Evolutionary conservation across 495 filamentous ascomycete genomes (phyloP), one percentile per base, ranked within the genome.

Genomic region (Neurospora sublineolata): DNA sequence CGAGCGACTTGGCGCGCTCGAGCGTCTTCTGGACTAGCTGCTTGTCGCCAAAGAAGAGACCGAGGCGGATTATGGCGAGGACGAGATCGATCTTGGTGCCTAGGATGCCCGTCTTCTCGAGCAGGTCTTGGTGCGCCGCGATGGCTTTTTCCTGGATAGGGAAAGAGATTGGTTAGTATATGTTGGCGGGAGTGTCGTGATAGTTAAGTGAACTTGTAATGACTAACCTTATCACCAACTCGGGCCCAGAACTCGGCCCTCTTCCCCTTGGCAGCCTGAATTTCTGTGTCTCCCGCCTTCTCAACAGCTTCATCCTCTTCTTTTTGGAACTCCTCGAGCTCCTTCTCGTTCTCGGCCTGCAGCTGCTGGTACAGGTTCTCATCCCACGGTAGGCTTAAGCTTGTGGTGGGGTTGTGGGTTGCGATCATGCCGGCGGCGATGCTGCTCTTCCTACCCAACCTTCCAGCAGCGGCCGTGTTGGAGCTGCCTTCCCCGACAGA

Each of bases 21-120:
- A 98, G 88, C 40, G 91, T 92, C 84, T 96, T 97, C 87, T 94
- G 97, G 70, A 97, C 95, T 23, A 92, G 88, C 40, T 91, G 74
- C 80, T 92, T 91, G 79, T 99, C 95, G 72, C 92, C 93, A 77
- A 97, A 99, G 85, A 98, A 98, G 67, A 99, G 87, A 37, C 92
- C 93, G 80, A 97, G 90, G 52, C 95, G 93, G 79, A 97, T 94
- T 80, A 97, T 97, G 60, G 95, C 95, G 37, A 99, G 87, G 33
- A 97, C 94, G 64, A 99, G 83, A 79, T 99, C 95, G 76, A 99
- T 99, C 83, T 97, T 97, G 70, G 91, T 96, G 73, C 96, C 95
- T 20, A 98, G 87, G 75, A 97, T 90, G 72, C 93, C 91, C 23
- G 93, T 97, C 84, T 97, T 97, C 75, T 96, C 92, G 73, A 97